Evolutionary conservation across 495 filamentous ascomycete species (phyloP), one percentile per base, ranked within the genome.

Genomic region (Penicillium verhagenii): DNA sequence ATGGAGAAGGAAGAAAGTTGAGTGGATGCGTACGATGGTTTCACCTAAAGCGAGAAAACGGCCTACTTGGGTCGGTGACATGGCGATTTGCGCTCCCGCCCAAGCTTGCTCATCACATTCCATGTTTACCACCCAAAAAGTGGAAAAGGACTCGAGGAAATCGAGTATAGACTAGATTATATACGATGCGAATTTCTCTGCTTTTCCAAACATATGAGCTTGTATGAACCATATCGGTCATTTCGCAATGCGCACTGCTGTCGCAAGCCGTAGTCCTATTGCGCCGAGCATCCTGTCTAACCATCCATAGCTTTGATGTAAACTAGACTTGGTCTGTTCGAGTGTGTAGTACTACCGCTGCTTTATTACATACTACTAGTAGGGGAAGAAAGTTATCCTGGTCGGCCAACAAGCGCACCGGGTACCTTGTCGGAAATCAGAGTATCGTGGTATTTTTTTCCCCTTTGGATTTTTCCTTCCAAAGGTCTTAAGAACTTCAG

Each of bases 1-100:
- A 29, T 48, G 26, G 25, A 47, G 53, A 54, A 44, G 52, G 56
- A 54, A 52, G 66, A 58, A 63, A 54, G 64, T 68, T 57, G 61
- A 58, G 60, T 63, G 66, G 64, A 65, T 72, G 66, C 44, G 69
- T 71, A 71, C 66, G 70, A 70, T 65, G 66, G 71, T 76, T 76
- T 74, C 71, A 74, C 70, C 63, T 68, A 65, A 71, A 69, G 67
- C 71, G 71, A 73, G 67, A 73, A 71, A 67, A 61, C 65, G 62
- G 65, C 53, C 61, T 63, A 64, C 60, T 61, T 68, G 69, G 64
- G 65, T 70, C 64, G 68, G 67, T 69, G 65, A 70, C 71, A 72
- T 69, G 67, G 64, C 62, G 63, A 63, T 63, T 68, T 66, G 65
- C 72, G 58, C 66, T 63, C 65, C 60, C 65, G 60, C 47, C 50